Base-by-base conservation (phyloP, 2,329 filamentous ascomycete species). In the Phaeosphaeria sp. region DNA sequence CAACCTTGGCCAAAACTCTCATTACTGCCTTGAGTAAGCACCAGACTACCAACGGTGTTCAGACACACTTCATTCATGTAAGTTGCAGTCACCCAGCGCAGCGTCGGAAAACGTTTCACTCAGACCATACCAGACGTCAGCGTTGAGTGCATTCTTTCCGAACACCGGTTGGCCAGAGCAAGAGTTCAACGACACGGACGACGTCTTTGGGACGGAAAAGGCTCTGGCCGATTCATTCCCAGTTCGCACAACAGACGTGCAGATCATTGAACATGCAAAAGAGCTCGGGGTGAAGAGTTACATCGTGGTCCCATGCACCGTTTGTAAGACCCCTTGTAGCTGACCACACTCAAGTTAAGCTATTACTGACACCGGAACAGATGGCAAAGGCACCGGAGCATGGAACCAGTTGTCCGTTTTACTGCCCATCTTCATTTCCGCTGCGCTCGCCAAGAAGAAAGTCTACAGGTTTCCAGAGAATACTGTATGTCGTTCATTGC, bases 401-500 rank as follows among this genome's bases (percentile, higher is more conserved):
- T 56, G 54, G 54, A 56, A 56, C 42, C 41, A 48, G 22, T 43
- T 52, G 11, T 52, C 48, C 7, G 54, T 56, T 10, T 23, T 41
- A 1, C 20, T 56, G 7, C 54, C 48, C 6, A 36, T 42, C 11
- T 20, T 46, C 17, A 21, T 56, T 23, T 42, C 25, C 11, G 42
- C 54, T 13, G 50, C 47, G 10, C 23, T 56, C 13, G 15, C 43
- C 13, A 15, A 22, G 9, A 52, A 52, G 36, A 11, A 33, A 20
- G 48, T 56, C n/a, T 18, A 23, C 30, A 36, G 13, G 13, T 36
- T 36, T 13, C 30, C 30, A 6, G 30, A 36, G 30, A 36, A 36
- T 13, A 36, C 11, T 3, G 30, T 36, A 36, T 36, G 30, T 36
- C 13, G 30, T 7, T 13, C 30, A 6, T 36, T 36, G 9, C 30